Evolutionary conservation across 805 yeast species (phyloP).

Genomic region (Lipomyces yamadae): DNA sequence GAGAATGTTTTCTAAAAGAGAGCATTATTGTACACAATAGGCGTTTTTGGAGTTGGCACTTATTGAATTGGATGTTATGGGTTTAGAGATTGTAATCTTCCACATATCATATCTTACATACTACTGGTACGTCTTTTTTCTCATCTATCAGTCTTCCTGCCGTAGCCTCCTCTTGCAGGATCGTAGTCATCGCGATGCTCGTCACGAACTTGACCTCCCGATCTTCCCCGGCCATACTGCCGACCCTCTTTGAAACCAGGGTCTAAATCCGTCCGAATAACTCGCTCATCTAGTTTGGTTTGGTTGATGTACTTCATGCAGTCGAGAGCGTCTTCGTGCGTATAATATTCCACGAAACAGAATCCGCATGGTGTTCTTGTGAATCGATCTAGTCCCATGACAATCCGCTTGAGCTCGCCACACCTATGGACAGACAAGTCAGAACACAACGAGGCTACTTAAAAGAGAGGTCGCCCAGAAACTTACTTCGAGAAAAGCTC

Average conservation of each 20-base stretch:
- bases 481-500: conserved; percentile 78
- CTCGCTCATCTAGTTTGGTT: conserved; percentile 82
- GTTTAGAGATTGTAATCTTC: too few species aligned
- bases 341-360: conserved; percentile 82
- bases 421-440: conserved; percentile 31
- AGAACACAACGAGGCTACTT: not conserved
- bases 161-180: conserved; percentile 54
- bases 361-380: conserved; percentile 96
- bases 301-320: conserved; percentile 82
- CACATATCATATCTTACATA: not conserved
- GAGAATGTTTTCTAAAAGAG: not conserved
- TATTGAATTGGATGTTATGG: not conserved
- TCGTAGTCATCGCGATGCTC: conserved; percentile 57
- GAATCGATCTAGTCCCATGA: conserved; percentile 93
- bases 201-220: conserved; percentile 89
- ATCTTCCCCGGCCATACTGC: conserved; percentile 90
- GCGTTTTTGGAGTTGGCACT: not conserved
- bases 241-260: conserved; percentile 96
- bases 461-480: not conserved
- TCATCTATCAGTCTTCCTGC: conserved; percentile 29
- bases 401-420: conserved; percentile 76
- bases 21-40: not conserved
- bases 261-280: conserved; percentile 85
- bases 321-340: conserved; percentile 72
- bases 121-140: not conserved